These are phyloP conservation scores for Macrotyloma uniflorum DNA, from an alignment of 306 rosid genomes.

Conservation along the genomic window DNA sequence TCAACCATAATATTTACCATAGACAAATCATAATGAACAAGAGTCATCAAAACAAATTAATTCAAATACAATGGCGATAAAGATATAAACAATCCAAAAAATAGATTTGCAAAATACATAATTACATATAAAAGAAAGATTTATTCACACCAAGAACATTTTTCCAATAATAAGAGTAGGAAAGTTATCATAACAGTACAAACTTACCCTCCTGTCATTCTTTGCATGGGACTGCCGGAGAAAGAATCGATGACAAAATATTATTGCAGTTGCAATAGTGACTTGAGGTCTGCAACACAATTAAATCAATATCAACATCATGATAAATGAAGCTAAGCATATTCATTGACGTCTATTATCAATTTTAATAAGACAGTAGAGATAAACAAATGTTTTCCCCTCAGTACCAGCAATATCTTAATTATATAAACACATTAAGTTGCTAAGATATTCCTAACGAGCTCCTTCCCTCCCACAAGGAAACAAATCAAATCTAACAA, in stretches of 20 bases:
- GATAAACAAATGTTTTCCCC: not conserved
- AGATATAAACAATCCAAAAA: not conserved
- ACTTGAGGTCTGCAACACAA: conserved; percentile 90
- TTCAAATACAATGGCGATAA: not conserved
- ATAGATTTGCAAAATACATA: not conserved
- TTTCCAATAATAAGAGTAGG: not conserved
- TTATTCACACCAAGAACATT: not conserved
- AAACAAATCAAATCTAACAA: conserved; percentile 23
- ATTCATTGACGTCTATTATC: not conserved
- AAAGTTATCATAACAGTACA: conserved; percentile 23
- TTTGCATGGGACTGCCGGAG: conserved; percentile 96
- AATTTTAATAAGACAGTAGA: conserved; percentile 1
- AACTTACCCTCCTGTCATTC: conserved; percentile 96
- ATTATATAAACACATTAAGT: conserved; percentile 16
- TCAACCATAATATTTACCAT: not conserved
- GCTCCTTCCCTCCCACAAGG: not conserved
- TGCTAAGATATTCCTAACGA: conserved; percentile 20
- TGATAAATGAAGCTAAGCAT: conserved; percentile 5
- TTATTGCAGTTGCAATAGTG: conserved; percentile 96
- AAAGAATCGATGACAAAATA: conserved; percentile 94
- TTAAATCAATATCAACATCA: conserved; percentile 21
- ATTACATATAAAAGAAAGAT: not conserved
- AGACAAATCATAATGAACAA: not conserved
- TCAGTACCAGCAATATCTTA: conserved; percentile 1
- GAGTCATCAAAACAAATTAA: not conserved